phyloP scores from a whole-genome alignment of 2,329 filamentous ascomycete genomes.

The Sphaerulina vaccinii region DNA sequence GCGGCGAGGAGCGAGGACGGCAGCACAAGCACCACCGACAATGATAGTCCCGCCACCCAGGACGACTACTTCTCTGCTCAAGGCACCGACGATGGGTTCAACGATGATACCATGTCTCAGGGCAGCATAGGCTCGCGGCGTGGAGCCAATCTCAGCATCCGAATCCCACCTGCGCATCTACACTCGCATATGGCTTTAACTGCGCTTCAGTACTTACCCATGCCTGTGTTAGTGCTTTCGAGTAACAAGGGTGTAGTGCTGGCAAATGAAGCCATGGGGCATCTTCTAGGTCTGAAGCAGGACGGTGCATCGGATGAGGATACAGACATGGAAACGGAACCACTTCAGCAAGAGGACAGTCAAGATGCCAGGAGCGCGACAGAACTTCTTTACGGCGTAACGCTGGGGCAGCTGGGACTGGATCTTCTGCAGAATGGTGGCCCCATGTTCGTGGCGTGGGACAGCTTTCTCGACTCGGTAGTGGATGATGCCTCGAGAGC shows the following conservation, averaged over 20 bases:
- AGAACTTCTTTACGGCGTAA: conserved; percentile 64
- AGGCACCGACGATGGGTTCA: conserved; percentile 27
- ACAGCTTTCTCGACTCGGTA: conserved; percentile 48
- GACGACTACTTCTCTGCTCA: conserved; percentile 35
- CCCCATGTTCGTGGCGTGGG: conserved; percentile 53
- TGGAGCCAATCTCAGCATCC: conserved; percentile 34
- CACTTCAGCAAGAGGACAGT: conserved; percentile 21
- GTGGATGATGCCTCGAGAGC: conserved; percentile 41
- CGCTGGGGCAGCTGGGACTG: conserved; percentile 67
- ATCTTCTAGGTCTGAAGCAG: conserved; percentile 61
- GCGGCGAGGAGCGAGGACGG: conserved; percentile 5
- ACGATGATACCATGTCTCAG: conserved; percentile 19
- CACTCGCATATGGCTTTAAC: conserved; percentile 56
- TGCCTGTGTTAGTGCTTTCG: conserved; percentile 68
- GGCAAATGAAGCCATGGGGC: conserved; percentile 73
- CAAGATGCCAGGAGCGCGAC: conserved; percentile 45
- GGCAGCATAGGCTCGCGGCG: conserved; percentile 24
- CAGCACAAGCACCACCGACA: not conserved
- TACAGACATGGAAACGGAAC: conserved; percentile 20
- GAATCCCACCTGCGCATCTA: conserved; percentile 34
- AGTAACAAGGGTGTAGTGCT: conserved; percentile 67
- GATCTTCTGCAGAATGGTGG: conserved; percentile 69
- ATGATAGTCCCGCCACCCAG: not conserved
- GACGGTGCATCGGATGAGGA: conserved; percentile 13
- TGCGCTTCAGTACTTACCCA: conserved; percentile 70